phyloP scores from a whole-genome alignment of 2,329 filamentous ascomycete genomes.

The Fusarium chlamydosporum region DNA sequence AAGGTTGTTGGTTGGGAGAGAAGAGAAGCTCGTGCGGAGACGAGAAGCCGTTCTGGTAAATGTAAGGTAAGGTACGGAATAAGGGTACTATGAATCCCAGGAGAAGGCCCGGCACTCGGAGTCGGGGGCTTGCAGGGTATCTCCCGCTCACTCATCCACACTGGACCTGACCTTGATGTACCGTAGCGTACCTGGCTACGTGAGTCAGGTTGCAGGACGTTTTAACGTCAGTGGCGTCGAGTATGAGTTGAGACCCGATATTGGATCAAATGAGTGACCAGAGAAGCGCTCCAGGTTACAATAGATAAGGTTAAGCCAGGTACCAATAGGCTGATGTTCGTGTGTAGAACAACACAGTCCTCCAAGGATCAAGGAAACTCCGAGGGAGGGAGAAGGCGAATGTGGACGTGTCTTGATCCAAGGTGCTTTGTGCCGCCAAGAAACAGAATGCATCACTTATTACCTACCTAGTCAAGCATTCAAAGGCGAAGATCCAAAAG shows the following conservation, averaged over 20 bases:
- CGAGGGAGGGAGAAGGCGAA: constrained; percentile 7
- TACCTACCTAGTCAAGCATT: constrained; percentile 4
- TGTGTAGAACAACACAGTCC: neutral
- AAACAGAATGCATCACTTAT: neutral
- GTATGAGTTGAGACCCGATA: constrained; percentile 12
- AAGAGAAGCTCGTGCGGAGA: constrained; percentile 36
- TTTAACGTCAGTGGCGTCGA: constrained; percentile 40
- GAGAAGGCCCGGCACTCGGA: constrained; percentile 34
- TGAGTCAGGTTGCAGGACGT: constrained; percentile 16
- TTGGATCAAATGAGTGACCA: constrained; percentile 3
- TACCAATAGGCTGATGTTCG: neutral
- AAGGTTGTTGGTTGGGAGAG: constrained; percentile 18
- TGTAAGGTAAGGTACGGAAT: neutral
- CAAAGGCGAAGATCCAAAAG: neutral
- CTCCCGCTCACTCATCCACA: constrained; percentile 10
- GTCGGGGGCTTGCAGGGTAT: constrained; percentile 23
- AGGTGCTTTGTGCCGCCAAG: constrained; percentile 6
- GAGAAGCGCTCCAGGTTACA: neutral
- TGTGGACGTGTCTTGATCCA: constrained; percentile 14
- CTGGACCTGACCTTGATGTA: neutral
- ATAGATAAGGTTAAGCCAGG: neutral
- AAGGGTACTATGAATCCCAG: constrained; percentile 17
- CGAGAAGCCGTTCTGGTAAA: constrained; percentile 33
- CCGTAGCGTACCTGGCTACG: constrained; percentile 26
- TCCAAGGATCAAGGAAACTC: constrained; percentile 2